A percentile compares a stretch with the other conserved stretches of the same genome.
Conservation (phyloP, 768 basidiomycete species). For the Russula compacta region DNA sequence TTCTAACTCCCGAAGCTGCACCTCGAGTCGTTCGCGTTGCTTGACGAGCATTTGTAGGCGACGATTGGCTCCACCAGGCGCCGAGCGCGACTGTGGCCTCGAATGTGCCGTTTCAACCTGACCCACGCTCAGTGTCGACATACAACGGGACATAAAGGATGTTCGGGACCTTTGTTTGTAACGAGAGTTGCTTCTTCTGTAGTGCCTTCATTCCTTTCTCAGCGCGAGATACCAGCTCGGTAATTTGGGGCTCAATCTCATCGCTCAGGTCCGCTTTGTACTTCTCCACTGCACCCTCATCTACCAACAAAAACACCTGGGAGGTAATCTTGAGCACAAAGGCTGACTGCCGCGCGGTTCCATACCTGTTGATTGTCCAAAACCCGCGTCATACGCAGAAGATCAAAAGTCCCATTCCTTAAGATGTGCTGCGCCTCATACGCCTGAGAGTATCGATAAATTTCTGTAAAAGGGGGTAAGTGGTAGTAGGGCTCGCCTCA, state of each 20-base stretch:
- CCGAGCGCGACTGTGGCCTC: slow-evolving; percentile 32
- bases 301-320: slow-evolving; percentile 67
- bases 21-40: slow-evolving; percentile 59
- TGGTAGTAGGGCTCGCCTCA: slow-evolving; percentile 20
- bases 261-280: slow-evolving; percentile 71
- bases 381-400: slow-evolving; percentile 61
- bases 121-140: not conserved
- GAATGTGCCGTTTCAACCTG: slow-evolving; percentile 48
- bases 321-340: not conserved
- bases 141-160: not conserved
- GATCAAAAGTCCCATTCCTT: slow-evolving; percentile 59
- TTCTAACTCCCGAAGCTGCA: slow-evolving; percentile 50
- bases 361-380: slow-evolving; percentile 58
- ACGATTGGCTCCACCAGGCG: slow-evolving; percentile 45
- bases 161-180: slow-evolving; percentile 52
- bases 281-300: slow-evolving; percentile 59
- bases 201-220: slow-evolving; percentile 57
- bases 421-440: slow-evolving; percentile 62
- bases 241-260: slow-evolving; percentile 75
- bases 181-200: slow-evolving; percentile 49
- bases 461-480: not conserved
- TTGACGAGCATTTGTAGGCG: slow-evolving; percentile 54
- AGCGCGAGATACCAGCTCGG: slow-evolving; percentile 61
- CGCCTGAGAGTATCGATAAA: slow-evolving; percentile 32
- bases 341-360: not conserved